Conservation (phyloP, 768 basidiomycete species). For the Galerina marginata region DNA sequence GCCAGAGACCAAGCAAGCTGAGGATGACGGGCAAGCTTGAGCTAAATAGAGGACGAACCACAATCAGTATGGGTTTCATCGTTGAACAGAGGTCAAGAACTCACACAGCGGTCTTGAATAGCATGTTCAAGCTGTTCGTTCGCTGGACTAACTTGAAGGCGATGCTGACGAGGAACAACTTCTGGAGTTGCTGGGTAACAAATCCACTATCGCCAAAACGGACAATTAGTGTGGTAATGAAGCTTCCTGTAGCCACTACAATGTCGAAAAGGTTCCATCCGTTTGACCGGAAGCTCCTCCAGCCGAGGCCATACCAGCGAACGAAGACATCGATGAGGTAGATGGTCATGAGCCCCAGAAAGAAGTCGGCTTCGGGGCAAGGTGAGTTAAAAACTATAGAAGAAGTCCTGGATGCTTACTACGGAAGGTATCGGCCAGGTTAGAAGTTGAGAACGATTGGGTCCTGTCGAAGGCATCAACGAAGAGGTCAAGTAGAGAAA, state of each 20-base stretch:
- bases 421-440: slow-evolving; percentile 56
- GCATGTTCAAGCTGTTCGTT: slow-evolving; percentile 85
- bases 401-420: slow-evolving; percentile 47
- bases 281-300: slow-evolving; percentile 82
- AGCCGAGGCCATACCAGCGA: slow-evolving; percentile 85
- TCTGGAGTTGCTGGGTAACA: slow-evolving; percentile 71
- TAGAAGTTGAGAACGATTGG: slow-evolving; percentile 67
- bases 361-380: slow-evolving; percentile 65
- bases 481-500: neutral
- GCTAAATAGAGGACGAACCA: slow-evolving; percentile 40
- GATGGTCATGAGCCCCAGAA: slow-evolving; percentile 71
- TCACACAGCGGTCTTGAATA: slow-evolving; percentile 96
- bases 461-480: slow-evolving; percentile 56
- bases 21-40: slow-evolving; percentile 87
- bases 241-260: slow-evolving; percentile 77
- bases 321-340: slow-evolving; percentile 81
- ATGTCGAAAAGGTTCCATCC: slow-evolving; percentile 96
- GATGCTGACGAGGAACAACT: slow-evolving; percentile 91
- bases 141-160: slow-evolving; percentile 94
- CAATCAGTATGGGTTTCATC: neutral
- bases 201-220: slow-evolving; percentile 58
- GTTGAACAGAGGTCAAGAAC: slow-evolving; percentile 28
- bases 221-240: slow-evolving; percentile 81
- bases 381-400: slow-evolving; percentile 1
- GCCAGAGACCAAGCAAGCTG: slow-evolving; percentile 86